Base-by-base conservation (phyloP, 1,284 basidiomycete species). In the Fomitopsis palustris region DNA sequence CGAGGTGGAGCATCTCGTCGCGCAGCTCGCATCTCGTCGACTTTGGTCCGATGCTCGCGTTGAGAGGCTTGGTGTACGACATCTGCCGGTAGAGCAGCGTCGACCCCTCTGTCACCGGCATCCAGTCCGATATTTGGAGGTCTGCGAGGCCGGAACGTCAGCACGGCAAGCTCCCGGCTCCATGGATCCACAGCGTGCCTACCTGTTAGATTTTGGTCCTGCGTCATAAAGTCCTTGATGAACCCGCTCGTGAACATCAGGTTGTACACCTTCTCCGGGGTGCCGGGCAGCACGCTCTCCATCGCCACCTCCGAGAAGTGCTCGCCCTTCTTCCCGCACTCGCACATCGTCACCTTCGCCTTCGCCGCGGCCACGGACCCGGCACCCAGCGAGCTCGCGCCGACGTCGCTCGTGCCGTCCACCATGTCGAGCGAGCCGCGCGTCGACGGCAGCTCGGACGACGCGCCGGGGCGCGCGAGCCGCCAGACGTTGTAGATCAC, bases 401-500 rank as follows among this genome's bases (percentile, higher is more conserved):
- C 27, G 17, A 58, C 61, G 0, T 61, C 64, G 25, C 63, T 65
- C 10, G 38, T 41, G 33, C 53, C 67, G 56, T 60, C 25, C 17
- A 51, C 41, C 12, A 54, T 61, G 16, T 70, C 71, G n/a, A 70
- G 59, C 10, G 70, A 71, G 3, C 56, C 67, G 6, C 66, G 62
- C 4, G 65, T 62, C 54, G 67, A 69, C 17, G 61, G 55, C 45
- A 64, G 45, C 68, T 79, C 70, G 37, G 72, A 75, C 9, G 76
- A 78, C 38, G 90, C 87, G 47, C 88, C 87, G 0, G 96, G 95
- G 56, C 93, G 87, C 2, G 91, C 89, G 31, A 97, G 86, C 21
- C 90, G 85, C 96, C 96, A 99, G 62, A 99, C 95, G 73, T 97
- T 98, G 72, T 87, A 87, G 53, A 98, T 93, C 57, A 99, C 93